Evolutionary conservation across 1,139 yeast species (phyloP), one percentile per base, ranked within the genome.

Genomic region (Scheffersomyces cryptocercus): DNA sequence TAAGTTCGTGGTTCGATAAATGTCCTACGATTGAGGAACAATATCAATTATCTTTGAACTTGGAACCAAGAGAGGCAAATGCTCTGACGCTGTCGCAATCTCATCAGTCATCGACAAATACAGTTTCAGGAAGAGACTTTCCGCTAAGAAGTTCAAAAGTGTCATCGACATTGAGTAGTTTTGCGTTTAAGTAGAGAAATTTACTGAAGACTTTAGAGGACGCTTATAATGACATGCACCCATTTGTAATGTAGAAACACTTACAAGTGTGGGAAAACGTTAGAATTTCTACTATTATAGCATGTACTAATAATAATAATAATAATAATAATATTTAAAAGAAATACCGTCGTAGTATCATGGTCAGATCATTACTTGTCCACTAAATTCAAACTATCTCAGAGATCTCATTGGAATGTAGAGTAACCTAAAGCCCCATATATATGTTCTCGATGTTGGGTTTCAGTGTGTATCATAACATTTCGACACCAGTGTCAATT

Each of bases 21-120:
- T 77, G 85, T 42, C 95, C 95, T 3, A 81, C 87, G 20, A 86
- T 88, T 50, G 96, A 88, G 47, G 88, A 84, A 46, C 89, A 88
- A 62, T 90, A 90, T 59, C 86, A 85, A 51, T 68, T 83, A 46
- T 87, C 96, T 1, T 68, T 89, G 54, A 72, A 75, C 32, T 70
- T 86, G 50, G 97, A 89, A 63, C 96, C 96, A 7, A 72, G 93
- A 49, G 81, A 72, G 38, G 39, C 43, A 15, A 46, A 30, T 13
- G 14, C 14, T 9, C 49, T 34, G 36, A 20, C 26, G 7, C 38
- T 5, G 26, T 20, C 26, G 26, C 16, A 13, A n/a, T n/a, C 35
- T 14, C 11, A 15, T 31, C 35, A 31, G 7, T 20, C 15, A 6
- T 31, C 35, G 10, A 15, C 15, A 7, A 31, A 24, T 14, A 31